Conservation (phyloP, 2,329 filamentous ascomycete species). For the Gliomastix tumulicola region DNA sequence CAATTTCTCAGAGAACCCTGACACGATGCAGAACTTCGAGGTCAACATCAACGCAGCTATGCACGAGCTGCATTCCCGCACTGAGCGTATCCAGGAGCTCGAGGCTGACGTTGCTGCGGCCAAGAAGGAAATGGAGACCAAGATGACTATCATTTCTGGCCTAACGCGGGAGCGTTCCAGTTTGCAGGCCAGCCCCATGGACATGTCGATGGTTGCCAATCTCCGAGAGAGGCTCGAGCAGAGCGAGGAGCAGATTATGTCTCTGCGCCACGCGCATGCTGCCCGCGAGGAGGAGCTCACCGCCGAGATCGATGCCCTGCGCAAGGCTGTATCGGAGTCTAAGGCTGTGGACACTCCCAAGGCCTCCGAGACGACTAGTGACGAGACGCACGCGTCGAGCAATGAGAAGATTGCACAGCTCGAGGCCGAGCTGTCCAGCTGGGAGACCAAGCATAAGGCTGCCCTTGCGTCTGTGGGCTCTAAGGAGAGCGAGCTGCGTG, state of each 20-base stretch:
- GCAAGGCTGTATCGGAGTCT: constrained; percentile 39
- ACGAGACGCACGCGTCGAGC: constrained; percentile 28
- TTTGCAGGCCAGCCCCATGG: constrained; percentile 75
- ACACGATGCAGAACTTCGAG: constrained; percentile 88
- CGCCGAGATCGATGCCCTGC: constrained; percentile 63
- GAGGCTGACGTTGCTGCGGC: constrained; percentile 77
- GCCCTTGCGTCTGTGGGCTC: constrained; percentile 64
- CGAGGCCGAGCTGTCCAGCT: constrained; percentile 63
- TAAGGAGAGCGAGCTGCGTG: constrained; percentile 66
- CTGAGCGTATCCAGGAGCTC: constrained; percentile 83
- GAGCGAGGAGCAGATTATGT: constrained; percentile 72
- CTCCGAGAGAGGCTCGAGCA: constrained; percentile 84
- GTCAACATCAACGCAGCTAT: constrained; percentile 85
- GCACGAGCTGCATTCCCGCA: constrained; percentile 81
- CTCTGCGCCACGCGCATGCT: constrained; percentile 67
- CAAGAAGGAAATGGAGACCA: constrained; percentile 94
- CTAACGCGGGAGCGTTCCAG: constrained; percentile 89
- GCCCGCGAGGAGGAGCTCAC: constrained; percentile 68
- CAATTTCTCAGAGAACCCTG: constrained; percentile 74
- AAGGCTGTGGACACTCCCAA: constrained; percentile 8
- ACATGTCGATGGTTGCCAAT: constrained; percentile 83
- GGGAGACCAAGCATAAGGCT: constrained; percentile 69
- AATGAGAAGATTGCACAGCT: constrained; percentile 57
- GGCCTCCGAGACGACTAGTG: constrained; percentile 7
- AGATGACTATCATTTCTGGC: constrained; percentile 92